Base-by-base conservation (phyloP, 2,329 filamentous ascomycete genomes). In the Colletotrichum tabaci region DNA sequence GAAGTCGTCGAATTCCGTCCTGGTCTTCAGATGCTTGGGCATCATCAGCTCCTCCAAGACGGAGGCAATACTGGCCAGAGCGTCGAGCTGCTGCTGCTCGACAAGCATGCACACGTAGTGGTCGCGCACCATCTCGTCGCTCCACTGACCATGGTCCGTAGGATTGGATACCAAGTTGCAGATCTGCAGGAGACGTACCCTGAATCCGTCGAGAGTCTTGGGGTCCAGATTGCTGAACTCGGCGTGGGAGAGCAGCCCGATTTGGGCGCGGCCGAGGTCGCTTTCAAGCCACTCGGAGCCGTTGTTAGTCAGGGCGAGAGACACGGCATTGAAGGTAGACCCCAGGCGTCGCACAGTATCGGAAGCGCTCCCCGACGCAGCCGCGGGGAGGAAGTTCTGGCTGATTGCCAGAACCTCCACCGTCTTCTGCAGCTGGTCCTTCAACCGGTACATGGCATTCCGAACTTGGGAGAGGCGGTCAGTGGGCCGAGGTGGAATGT, bases 151-250 rank as follows among this genome's bases (percentile, higher is more conserved):
- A 16, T 50, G 52, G 35, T 55, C 64, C 40, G 4, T 13, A 3
- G 66, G 60, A 38, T 74, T 72, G 7, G 62, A 57, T n/a, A 79
- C 26, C 18, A 74, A 47, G 15, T 76, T 73, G 23, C 58, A 62
- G 9, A 75, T 69, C 52, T 77, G 71, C 44, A 74, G 74, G 26
- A 79, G 73, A 35, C 76, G 74, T 8, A 73, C 38, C 16, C 57
- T 73, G 15, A 77, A 61, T 3, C 76, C 78, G 10, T 74, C 71
- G 18, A 79, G 74, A 3, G 75, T 74, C 35, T 74, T 74, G 10
- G 74, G 70, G 50, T 77, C 75, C 12, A 78, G 60, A 10, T 57
- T 66, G 40, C 74, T 75, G 67, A 79, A 76, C 50, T 76, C 74
- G 18, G 66, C 61, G 40, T 75, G 74, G 0, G 75, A 75, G 26